Conservation (phyloP, 352 stramenopile genomes). For the Globisporangium solare region DNA sequence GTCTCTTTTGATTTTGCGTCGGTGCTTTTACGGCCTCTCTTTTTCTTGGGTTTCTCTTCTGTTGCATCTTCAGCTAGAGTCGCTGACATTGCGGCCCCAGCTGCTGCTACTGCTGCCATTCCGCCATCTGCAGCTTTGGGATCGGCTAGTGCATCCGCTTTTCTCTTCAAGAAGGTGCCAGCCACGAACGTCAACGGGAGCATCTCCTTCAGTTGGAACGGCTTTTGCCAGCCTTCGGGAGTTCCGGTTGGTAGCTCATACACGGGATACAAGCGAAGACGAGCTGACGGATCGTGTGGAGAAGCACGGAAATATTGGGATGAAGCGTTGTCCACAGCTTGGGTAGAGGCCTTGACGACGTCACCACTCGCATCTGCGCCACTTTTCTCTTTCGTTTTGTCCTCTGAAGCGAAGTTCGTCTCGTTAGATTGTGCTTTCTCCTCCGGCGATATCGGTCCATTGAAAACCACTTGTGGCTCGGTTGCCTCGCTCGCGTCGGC, state of each 20-base stretch:
- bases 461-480: not conserved
- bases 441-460: not conserved
- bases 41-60: constrained; percentile 9
- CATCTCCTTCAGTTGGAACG: constrained; percentile 35
- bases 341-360: no score
- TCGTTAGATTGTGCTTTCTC: not conserved
- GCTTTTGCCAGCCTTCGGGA: constrained; percentile 31
- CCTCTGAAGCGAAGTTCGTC: no score
- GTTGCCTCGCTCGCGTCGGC: no score
- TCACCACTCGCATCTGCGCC: no score
- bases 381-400: no score
- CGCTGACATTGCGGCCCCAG: not conserved
- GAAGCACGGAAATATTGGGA: no score
- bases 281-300: no score
- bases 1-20: constrained; percentile 7
- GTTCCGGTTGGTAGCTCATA: constrained; percentile 39
- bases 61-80: not conserved
- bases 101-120: not conserved
- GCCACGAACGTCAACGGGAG: constrained; percentile 52
- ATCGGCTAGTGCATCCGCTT: constrained; percentile 9
- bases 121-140: not conserved
- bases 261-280: constrained; percentile 31
- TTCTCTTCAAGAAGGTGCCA: constrained; percentile 50
- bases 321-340: no score
- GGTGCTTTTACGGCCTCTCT: constrained; percentile 2